These are phyloP conservation scores for Aspergillus sp. DNA, from an alignment of 2,329 filamentous ascomycete species.

Conservation along the genomic window DNA sequence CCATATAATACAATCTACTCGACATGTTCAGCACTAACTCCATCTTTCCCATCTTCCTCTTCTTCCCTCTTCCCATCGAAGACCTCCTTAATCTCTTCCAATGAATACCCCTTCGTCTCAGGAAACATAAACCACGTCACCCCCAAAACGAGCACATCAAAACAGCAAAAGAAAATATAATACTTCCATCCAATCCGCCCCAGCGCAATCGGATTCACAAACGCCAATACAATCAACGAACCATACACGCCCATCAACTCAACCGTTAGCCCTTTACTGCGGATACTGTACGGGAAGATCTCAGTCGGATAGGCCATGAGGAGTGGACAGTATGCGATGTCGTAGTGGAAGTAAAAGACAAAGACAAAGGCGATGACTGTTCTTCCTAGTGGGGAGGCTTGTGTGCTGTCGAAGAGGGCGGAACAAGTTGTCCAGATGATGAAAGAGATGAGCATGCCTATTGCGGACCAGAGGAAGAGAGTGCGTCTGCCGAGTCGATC, in stretches of 20 bases:
- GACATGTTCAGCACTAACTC: background rate
- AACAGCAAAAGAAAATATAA: constrained; percentile 30
- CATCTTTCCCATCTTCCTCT: background rate
- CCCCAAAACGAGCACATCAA: constrained; percentile 19
- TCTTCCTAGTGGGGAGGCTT: constrained; percentile 4
- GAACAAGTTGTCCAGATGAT: constrained; percentile 18
- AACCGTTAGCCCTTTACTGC: constrained; percentile 28
- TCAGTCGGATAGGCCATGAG: constrained; percentile 54
- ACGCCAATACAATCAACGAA: constrained; percentile 17
- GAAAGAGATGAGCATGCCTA: constrained; percentile 21
- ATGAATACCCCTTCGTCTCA: constrained; percentile 23
- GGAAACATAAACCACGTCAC: constrained; percentile 21
- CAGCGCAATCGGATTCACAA: constrained; percentile 32
- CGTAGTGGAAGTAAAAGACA: constrained; percentile 57
- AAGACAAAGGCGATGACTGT: constrained; percentile 55
- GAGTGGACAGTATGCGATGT: constrained; percentile 56
- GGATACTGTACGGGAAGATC: constrained; percentile 54
- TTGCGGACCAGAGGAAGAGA: constrained; percentile 15
- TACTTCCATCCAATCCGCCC: constrained; percentile 29
- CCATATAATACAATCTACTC: too few species aligned
- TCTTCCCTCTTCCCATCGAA: constrained; percentile 18
- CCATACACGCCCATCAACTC: constrained; percentile 19
- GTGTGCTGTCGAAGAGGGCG: constrained; percentile 13
- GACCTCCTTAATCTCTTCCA: constrained; percentile 24
- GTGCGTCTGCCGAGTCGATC: constrained; percentile 18